Conservation (phyloP, 148 eudicot genomes). For the Bassia scoparia region DNA sequence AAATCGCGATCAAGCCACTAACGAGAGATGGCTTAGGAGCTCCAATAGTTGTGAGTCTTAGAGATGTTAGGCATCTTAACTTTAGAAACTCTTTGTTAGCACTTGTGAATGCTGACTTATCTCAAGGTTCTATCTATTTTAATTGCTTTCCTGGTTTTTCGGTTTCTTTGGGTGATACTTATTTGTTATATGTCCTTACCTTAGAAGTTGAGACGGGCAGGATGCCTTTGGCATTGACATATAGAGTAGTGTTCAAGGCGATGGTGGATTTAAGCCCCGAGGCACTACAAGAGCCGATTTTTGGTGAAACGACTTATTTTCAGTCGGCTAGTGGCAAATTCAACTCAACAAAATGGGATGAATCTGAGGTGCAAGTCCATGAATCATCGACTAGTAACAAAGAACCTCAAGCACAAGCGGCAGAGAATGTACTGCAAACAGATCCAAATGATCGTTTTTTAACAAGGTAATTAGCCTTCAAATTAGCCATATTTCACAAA, state of each 20-base stretch:
- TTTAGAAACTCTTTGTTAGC: not conserved
- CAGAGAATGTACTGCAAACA: not conserved
- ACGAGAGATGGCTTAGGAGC: slow-evolving; percentile 8
- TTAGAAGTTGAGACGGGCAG: not conserved
- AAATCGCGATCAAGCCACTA: slow-evolving; percentile 4
- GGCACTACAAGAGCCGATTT: not conserved
- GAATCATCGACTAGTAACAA: not conserved
- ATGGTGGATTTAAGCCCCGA: not conserved
- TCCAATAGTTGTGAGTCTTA: not conserved
- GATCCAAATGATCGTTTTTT: not conserved
- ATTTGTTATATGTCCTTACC: not conserved
- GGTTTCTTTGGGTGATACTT: not conserved
- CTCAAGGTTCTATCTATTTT: not conserved
- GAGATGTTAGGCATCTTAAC: not conserved
- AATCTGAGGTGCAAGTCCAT: slow-evolving; percentile 1
- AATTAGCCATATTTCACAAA: not conserved
- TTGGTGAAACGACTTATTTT: not conserved
- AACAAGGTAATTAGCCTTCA: not conserved
- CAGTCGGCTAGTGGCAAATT: not conserved
- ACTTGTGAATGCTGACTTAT: not conserved
- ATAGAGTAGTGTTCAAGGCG: slow-evolving; percentile 5
- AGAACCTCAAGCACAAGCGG: not conserved
- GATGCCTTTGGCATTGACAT: slow-evolving; percentile 1
- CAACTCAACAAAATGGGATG: slow-evolving; percentile 16
- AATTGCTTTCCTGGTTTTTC: slow-evolving; percentile 1